A percentile compares a stretch with the other conserved stretches of the same genome.
Conservation (phyloP, 139 green algal species). For the Limnomonas spitsbergensis region DNA sequence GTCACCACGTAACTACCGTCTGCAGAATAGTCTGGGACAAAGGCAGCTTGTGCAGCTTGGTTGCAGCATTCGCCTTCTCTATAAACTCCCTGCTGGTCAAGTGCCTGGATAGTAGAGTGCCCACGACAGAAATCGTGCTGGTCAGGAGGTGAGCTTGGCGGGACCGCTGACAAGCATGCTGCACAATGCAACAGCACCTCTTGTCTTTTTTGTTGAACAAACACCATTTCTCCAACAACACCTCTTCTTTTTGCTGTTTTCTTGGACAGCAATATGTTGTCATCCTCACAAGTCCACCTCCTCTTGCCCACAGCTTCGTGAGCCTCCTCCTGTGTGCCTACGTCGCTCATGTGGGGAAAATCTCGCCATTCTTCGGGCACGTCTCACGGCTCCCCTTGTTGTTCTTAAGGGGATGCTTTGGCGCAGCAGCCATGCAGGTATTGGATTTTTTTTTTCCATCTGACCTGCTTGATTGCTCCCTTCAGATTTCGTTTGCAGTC, state of each 20-base stretch:
- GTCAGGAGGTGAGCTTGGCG: not conserved
- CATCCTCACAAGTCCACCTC: no score
- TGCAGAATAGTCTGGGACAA: not conserved
- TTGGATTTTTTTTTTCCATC: not conserved
- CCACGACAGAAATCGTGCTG: constrained; percentile 43
- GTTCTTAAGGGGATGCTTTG: constrained; percentile 25
- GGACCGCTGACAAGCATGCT: constrained; percentile 15
- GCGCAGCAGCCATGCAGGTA: constrained; percentile 6
- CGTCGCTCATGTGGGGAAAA: not conserved
- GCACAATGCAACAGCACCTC: not conserved
- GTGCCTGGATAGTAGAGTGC: constrained; percentile 20
- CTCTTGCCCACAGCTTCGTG: not conserved
- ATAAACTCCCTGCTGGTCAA: constrained; percentile 27
- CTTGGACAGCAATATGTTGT: no score
- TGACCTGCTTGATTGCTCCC: not conserved
- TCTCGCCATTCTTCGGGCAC: constrained; percentile 36
- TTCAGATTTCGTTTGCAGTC: not conserved
- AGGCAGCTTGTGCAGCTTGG: not conserved
- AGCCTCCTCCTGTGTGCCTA: not conserved
- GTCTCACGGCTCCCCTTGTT: constrained; percentile 18
- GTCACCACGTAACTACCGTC: not conserved
- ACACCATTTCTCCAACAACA: not conserved
- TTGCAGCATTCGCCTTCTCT: constrained; percentile 16
- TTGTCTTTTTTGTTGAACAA: not conserved
- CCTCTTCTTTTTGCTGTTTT: not conserved